Evolutionary conservation across 257 asterid genomes (phyloP), one percentile per base, ranked within the genome.

Genomic region (Lithospermum erythrorhizon): DNA sequence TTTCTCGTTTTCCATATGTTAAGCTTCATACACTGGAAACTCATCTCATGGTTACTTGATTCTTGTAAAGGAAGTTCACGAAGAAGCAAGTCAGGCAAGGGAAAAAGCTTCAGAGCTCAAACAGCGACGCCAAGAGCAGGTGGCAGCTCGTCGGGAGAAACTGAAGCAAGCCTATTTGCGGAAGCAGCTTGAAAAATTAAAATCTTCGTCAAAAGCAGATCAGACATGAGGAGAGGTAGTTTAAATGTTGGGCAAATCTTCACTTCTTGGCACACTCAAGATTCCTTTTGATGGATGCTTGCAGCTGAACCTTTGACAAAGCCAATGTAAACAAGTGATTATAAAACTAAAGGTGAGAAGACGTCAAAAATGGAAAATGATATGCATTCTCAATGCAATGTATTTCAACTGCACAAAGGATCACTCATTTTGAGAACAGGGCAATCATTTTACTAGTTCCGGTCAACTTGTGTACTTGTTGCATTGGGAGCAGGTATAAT

Each of bases 71-170:
- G 95, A 93, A 78, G 89, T 93, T 77, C 97, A 93, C 57, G 89
- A 89, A 75, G 97, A 93, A 76, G 97, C 85, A 70, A 89, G 70
- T 70, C 72, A 89, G 70, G 98, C 95, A 27, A 84, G 97, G 82
- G 97, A 89, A 75, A 84, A 86, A 66, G 87, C 74, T 53, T 84
- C 95, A 4, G 96, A 89, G 55, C 79, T 86, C 48, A 93, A 93
- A 78, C 58, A 74, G 66, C 81, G 93, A 58, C 84, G 97, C 76
- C 89, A 89, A 77, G 97, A 86, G 65, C 94, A 89, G 73, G 81
- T 71, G 65, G 83, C 97, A 68, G 80, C 87, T 52, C 83, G 85
- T 63, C 76, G 97, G 51, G 97, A 89, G 78, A 93, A 89, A 75
- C 61, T 88, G 67, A 93, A 88, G 83, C 95, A 82, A 75, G 89